Evolutionary conservation across 1,139 yeast species (phyloP).

Genomic region (Sugiyamaella paludigena): DNA sequence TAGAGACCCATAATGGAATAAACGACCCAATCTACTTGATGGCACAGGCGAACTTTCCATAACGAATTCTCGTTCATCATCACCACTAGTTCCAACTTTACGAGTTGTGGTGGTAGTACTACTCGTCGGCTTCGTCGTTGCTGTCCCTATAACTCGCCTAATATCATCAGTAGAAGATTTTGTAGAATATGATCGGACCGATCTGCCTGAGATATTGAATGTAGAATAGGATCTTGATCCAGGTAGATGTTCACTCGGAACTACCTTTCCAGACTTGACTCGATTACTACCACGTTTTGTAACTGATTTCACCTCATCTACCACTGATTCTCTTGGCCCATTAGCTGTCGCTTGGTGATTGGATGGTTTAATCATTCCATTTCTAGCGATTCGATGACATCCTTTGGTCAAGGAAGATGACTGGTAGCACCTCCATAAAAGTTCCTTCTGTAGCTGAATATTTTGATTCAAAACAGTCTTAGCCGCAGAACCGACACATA

Average conservation of each 20-base stretch:
- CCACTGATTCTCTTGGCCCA: too few species aligned
- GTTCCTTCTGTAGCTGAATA: conserved; percentile 12
- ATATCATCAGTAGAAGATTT: conserved; percentile 2
- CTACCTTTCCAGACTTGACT: neutral
- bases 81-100: conserved; percentile 30
- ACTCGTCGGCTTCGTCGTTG: too few species aligned
- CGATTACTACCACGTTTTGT: too few species aligned
- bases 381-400: neutral
- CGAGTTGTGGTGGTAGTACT: too few species aligned
- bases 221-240: conserved; percentile 1
- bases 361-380: too few species aligned
- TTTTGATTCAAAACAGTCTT: conserved; percentile 9
- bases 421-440: conserved; percentile 11
- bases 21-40: conserved; percentile 74
- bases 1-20: conserved; percentile 87
- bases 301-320: too few species aligned
- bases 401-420: conserved; percentile 13
- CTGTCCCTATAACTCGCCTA: neutral
- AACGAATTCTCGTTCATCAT: conserved; percentile 43
- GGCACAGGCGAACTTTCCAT: conserved; percentile 75
- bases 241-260: neutral
- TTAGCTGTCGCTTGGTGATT: too few species aligned
- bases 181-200: conserved; percentile 13
- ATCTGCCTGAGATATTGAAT: too few species aligned
- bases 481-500: conserved; percentile 24